phyloP scores from a whole-genome alignment of 345 rosid genomes.

The Diplotaxis tenuifolia region DNA sequence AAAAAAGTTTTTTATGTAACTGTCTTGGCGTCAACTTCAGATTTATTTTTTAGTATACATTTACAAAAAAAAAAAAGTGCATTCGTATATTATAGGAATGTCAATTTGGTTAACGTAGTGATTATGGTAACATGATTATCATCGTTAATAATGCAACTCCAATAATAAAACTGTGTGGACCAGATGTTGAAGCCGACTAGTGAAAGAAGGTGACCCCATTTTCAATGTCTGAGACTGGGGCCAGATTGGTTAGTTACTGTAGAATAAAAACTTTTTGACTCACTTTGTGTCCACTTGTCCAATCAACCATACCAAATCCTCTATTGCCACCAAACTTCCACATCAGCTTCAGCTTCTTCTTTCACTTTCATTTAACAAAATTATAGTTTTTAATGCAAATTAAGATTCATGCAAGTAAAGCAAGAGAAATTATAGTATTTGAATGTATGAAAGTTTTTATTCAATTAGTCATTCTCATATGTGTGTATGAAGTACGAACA shows the following conservation, averaged over 20 bases:
- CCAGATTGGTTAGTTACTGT: slow-evolving; percentile 25
- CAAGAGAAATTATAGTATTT: background rate
- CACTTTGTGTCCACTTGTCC: slow-evolving; percentile 34
- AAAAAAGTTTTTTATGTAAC: too few relatives aligned
- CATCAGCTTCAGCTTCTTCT: slow-evolving; percentile 11
- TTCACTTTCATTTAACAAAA: background rate
- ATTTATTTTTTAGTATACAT: too few relatives aligned
- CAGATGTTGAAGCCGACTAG: slow-evolving; percentile 37
- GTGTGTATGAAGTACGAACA: background rate
- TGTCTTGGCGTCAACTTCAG: background rate
- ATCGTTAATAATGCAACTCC: slow-evolving; percentile 2
- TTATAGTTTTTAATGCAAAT: background rate
- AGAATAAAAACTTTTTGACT: slow-evolving; percentile 26
- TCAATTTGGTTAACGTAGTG: background rate
- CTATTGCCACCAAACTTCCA: slow-evolving; percentile 29
- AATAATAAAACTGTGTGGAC: slow-evolving; percentile 26
- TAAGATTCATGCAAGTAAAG: too few relatives aligned
- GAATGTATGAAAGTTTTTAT: background rate
- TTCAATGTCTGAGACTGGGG: slow-evolving; percentile 10
- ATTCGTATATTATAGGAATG: background rate
- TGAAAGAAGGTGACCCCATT: slow-evolving; percentile 25
- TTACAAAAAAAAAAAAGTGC: background rate
- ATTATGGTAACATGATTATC: background rate
- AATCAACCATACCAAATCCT: slow-evolving; percentile 32
- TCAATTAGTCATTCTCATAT: background rate